Evolutionary conservation across 2,329 filamentous ascomycete genomes (phyloP).

Genomic region (Penicillium sp.): DNA sequence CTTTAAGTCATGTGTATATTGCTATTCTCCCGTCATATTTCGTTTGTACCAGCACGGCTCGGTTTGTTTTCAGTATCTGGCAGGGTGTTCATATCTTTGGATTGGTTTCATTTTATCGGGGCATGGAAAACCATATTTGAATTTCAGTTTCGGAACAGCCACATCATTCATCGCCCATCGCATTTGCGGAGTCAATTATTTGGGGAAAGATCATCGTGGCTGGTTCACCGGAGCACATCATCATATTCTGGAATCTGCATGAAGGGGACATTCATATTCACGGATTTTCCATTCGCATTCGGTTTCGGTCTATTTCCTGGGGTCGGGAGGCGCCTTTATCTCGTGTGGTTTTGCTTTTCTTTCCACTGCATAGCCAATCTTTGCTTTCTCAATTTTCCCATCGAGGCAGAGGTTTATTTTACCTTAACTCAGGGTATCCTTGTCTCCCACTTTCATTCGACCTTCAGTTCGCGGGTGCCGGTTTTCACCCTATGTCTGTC

Average conservation of each 20-base stretch:
- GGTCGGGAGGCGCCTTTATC: conserved; percentile 12
- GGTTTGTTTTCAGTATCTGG: not conserved
- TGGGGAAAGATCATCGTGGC: conserved; percentile 18
- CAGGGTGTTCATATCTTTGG: conserved; percentile 8
- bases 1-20: conserved; percentile 8
- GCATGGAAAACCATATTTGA: conserved; percentile 9
- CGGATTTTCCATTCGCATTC: conserved; percentile 15
- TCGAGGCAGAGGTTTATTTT: not conserved
- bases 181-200: conserved; percentile 26
- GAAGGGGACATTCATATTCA: conserved; percentile 5
- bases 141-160: conserved; percentile 11
- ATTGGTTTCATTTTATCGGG: conserved; percentile 1
- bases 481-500: conserved; percentile 12
- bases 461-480: not conserved
- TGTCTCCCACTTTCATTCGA: not conserved
- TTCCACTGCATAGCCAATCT: conserved; percentile 8
- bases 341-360: not conserved
- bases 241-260: conserved; percentile 15
- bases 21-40: conserved; percentile 8
- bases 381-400: not conserved
- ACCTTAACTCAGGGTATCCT: not conserved
- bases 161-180: conserved; percentile 11
- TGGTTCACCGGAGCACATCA: conserved; percentile 22
- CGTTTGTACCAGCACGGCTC: conserved; percentile 1
- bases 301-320: conserved; percentile 2